These are phyloP conservation scores for Aspergillus aculeatus DNA, from an alignment of 2,329 filamentous ascomycete genomes.

Conservation along the genomic window DNA sequence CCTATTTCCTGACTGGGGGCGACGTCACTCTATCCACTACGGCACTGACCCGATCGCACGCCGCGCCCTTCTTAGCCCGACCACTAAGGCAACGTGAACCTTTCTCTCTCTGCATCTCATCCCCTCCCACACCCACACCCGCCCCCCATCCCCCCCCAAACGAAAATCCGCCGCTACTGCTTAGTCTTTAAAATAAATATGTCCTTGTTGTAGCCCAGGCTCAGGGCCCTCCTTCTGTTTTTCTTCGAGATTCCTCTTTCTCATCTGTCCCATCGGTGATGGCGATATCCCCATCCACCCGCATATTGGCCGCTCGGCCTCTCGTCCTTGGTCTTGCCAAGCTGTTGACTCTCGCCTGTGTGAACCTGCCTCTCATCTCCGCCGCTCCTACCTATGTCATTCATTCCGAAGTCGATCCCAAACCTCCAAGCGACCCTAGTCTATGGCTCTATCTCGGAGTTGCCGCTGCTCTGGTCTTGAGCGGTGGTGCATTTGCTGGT, in stretches of 20 bases:
- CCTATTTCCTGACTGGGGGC: background rate
- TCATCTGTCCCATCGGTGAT: constrained; percentile 20
- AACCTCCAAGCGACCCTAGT: constrained; percentile 59
- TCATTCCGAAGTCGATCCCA: constrained; percentile 42
- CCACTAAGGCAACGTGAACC: background rate
- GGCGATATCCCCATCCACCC: constrained; percentile 28
- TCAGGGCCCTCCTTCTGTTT: constrained; percentile 2
- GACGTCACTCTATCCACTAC: background rate
- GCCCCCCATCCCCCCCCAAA: background rate
- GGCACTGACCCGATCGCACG: background rate
- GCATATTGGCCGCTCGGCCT: constrained; percentile 38
- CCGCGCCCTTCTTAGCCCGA: background rate
- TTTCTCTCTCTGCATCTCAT: background rate
- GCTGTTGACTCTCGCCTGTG: constrained; percentile 38
- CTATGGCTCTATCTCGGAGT: constrained; percentile 79
- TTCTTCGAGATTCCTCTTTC: constrained; percentile 4
- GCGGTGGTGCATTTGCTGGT: constrained; percentile 90
- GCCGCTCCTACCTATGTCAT: constrained; percentile 35
- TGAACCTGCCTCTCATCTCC: constrained; percentile 39
- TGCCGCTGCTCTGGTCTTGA: constrained; percentile 76
- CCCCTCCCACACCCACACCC: background rate
- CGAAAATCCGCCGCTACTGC: background rate
- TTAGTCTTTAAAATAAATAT: constrained; percentile 8
- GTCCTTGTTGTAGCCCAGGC: constrained; percentile 10
- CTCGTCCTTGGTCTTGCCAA: constrained; percentile 43